Conservation (phyloP, 2,329 filamentous ascomycete species). For the Claviceps pazoutovae region DNA sequence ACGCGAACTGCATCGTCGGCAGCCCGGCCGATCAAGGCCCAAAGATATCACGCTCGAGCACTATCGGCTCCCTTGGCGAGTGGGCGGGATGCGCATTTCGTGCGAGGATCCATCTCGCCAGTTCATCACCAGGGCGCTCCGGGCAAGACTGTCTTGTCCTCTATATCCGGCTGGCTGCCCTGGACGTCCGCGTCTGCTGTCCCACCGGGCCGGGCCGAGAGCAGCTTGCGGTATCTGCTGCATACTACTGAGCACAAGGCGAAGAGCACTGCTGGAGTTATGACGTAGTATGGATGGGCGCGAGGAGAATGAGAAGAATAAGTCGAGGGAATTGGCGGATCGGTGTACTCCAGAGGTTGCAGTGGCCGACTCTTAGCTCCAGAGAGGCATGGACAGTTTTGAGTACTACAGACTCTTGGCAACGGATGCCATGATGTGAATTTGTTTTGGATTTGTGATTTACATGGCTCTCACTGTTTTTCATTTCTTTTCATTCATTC, state of each 20-base stretch:
- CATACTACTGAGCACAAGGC: background rate
- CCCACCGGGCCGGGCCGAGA: slow-evolving; percentile 1
- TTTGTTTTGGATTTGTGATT: no score
- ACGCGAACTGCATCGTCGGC: slow-evolving; percentile 22
- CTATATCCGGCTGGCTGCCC: slow-evolving; percentile 31
- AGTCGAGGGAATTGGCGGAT: no score
- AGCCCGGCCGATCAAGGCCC: slow-evolving; percentile 1
- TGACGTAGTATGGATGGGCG: no score
- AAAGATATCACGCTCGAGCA: background rate
- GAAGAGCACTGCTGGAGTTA: no score
- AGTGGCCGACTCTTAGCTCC: no score
- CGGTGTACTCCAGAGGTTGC: no score
- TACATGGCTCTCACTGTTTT: no score
- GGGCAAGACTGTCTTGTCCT: slow-evolving; percentile 20
- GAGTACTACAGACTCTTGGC: no score
- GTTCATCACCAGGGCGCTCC: slow-evolving; percentile 10
- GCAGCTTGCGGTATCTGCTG: slow-evolving; percentile 2
- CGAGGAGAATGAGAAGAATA: no score
- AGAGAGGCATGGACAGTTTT: no score
- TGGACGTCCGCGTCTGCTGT: slow-evolving; percentile 21
- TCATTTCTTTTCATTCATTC: no score
- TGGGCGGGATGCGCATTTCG: slow-evolving; percentile 14
- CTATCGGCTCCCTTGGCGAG: slow-evolving; percentile 8
- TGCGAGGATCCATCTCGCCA: slow-evolving; percentile 16
- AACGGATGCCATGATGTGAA: no score